Conservation (phyloP, 345 rosid species). For the Moringa oleifera region DNA sequence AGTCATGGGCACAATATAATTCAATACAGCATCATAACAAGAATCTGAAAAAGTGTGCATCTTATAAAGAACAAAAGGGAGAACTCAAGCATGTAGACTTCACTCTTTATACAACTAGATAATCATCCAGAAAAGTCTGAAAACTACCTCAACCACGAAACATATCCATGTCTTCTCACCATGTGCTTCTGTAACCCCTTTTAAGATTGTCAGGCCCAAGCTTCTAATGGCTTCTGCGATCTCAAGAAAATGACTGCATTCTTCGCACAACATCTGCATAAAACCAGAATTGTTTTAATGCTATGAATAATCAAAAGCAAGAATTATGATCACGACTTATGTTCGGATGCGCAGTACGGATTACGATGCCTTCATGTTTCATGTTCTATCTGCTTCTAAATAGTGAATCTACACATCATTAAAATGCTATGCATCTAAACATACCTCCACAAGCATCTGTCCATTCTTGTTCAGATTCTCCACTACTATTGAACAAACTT, state of each 20-base stretch:
- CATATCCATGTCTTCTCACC: slow-evolving; percentile 81
- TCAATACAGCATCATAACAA: not conserved
- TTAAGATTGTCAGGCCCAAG: slow-evolving; percentile 78
- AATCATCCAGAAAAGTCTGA: slow-evolving; percentile 13
- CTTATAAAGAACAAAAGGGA: slow-evolving; percentile 4
- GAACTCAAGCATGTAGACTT: not conserved
- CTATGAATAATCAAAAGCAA: slow-evolving; percentile 5
- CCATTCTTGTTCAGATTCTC: slow-evolving; percentile 82
- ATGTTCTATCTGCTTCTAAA: not conserved
- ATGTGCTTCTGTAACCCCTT: slow-evolving; percentile 76
- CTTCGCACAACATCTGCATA: slow-evolving; percentile 87
- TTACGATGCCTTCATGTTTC: slow-evolving; percentile 3
- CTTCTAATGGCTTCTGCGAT: slow-evolving; percentile 84
- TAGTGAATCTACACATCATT: not conserved
- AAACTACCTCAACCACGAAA: slow-evolving; percentile 84
- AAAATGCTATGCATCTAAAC: not conserved
- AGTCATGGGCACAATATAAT: not conserved
- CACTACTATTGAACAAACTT: slow-evolving; percentile 84
- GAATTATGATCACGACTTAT: not conserved
- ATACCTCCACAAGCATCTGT: slow-evolving; percentile 88
- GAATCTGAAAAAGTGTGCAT: not conserved
- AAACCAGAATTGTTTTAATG: slow-evolving; percentile 13
- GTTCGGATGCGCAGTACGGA: not conserved
- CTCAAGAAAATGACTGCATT: slow-evolving; percentile 88
- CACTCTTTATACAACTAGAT: not conserved